These are phyloP conservation scores for Nothophoma quercina DNA, from an alignment of 2,329 filamentous ascomycete species.

Conservation along the genomic window DNA sequence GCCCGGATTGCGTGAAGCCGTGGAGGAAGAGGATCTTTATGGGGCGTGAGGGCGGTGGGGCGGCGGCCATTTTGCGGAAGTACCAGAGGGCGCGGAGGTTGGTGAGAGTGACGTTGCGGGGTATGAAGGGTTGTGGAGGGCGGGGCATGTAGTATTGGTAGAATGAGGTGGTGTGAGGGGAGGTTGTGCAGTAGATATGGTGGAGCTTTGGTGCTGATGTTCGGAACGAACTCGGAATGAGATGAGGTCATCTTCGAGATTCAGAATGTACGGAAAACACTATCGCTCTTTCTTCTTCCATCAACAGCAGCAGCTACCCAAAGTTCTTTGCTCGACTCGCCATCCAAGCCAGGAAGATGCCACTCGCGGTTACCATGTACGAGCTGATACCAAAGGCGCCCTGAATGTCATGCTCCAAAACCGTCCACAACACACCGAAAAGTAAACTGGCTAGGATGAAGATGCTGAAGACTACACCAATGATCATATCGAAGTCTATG, in stretches of 20 bases:
- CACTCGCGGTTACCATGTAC: slow-evolving; percentile 17
- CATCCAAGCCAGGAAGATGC: not conserved
- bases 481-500: slow-evolving; percentile 25
- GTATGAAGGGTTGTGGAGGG: slow-evolving; percentile 1
- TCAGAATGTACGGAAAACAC: no score
- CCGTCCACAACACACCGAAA: slow-evolving; percentile 33
- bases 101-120: slow-evolving; percentile 22
- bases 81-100: slow-evolving; percentile 28
- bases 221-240: no score
- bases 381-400: slow-evolving; percentile 33
- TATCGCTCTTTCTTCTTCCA: no score
- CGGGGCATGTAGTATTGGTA: slow-evolving; percentile 1
- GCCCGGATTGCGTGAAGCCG: slow-evolving; percentile 89
- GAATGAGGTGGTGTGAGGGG: not conserved
- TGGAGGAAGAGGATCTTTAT: slow-evolving; percentile 61
- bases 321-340: not conserved
- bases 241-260: no score
- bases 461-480: slow-evolving; percentile 19
- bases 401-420: slow-evolving; percentile 31
- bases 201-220: no score
- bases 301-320: no score
- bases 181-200: no score
- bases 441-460: slow-evolving; percentile 28
- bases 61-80: slow-evolving; percentile 41
- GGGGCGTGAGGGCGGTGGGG: slow-evolving; percentile 40